Evolutionary conservation across 2,329 filamentous ascomycete genomes (phyloP), one percentile per base, ranked within the genome.

Genomic region (Arthroderma uncinatum): DNA sequence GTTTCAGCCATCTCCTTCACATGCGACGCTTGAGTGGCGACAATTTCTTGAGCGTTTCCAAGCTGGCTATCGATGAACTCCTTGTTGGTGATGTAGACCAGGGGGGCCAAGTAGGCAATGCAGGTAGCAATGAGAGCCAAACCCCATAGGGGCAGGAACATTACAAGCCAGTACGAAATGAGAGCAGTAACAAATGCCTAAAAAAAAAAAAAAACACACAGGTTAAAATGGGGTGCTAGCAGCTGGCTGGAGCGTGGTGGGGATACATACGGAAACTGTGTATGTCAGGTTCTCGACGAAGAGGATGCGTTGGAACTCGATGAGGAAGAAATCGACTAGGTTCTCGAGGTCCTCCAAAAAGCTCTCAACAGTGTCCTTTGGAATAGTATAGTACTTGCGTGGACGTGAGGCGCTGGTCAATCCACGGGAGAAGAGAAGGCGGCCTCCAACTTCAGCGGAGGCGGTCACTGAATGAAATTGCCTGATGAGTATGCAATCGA

Each of bases 271-370:
- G 59, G 75, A 76, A 67, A 81, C 69, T 12, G 82, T 84, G 59
- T 78, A 79, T 59, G 78, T 76, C 57, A 84, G 74, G 64, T 85
- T 85, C 75, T 85, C 82, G 33, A 80, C 82, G 64, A 84, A 85
- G 59, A 85, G 68, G 61, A 85, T 77, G 58, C 82, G 79, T 74
- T 85, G 82, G 67, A 82, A 81, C 68, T 85, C 82, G 61, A 85
- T 83, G 63, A 85, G 76, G 70, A 84, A 82, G 73, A 85, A 85
- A 74, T 85, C 84, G 71, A 81, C 75, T 56, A 85, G 73, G 71
- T 85, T 81, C 68, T 82, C 80, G 12, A 83, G 67, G 67, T 85
- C 82, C 62, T 82, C 82, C 53, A 82, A 71, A 21, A 81, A 70
- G 58, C 77, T 79, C 68, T 85, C 82, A 36, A 84, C 74, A 53